Evolutionary conservation across 495 filamentous ascomycete genomes (phyloP), one percentile per base, ranked within the genome.

Genomic region (Terfezia boudieri): DNA sequence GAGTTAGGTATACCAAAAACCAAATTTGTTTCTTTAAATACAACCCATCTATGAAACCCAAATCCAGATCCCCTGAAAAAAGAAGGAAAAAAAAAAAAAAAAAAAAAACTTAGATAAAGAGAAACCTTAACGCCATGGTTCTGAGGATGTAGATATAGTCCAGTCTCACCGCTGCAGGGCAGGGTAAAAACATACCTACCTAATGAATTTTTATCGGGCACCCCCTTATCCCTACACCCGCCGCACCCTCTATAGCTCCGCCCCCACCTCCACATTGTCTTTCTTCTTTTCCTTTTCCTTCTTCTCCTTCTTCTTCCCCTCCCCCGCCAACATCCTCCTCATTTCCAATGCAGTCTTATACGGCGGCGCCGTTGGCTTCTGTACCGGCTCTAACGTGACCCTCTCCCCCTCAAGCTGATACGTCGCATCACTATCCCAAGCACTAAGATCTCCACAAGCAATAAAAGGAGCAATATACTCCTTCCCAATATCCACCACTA

Each of bases 401-500:
- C 86, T 75, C 53, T 73, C 72, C 10, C 74, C 73, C 1, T 90
- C 87, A 9, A 98, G 71, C 57, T 80, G 74, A 68, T 95, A 94
- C 1, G 86, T 84, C 17, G 90, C 90, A 73, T 98, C 90, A 0
- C 88, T 83, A 67, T 98, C 90, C 71, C 81, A 95, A 8, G 83
- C 79, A 4, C 84, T 88, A n/a, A 96, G 73, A 67, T 98, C 90
- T 10, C 90, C 90, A 64, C 92, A 96, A 14, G 90, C 90, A 52
- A 98, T 78, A 62, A 98, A 98, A 0, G 87, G 84, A 0, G 86
- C 85, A 53, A 96, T 86, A 83, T 86, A 96, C 51, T 83, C 71
- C 43, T 71, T 68, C 20, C 77, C 67, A 20, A 4, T 14, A 20
- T 14, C 14, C n/a, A 74, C 67, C 1, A 67, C 65, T 2, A 74